Conservation (phyloP, 441 rosid species). For the Geranium incanum region DNA sequence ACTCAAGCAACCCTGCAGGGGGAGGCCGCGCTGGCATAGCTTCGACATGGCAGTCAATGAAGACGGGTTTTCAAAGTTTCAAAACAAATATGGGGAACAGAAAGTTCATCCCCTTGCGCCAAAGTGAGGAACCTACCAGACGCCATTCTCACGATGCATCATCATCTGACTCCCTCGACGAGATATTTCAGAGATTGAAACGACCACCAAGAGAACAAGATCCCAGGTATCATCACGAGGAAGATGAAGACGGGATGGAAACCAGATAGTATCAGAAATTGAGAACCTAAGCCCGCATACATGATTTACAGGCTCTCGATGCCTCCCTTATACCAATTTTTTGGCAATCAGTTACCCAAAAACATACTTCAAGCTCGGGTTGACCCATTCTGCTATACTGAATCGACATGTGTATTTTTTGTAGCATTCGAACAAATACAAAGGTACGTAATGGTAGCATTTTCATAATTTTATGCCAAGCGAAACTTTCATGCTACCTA, state of each 20-base stretch:
- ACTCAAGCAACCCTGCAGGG: not conserved
- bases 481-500: not conserved
- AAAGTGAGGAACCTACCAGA: constrained; percentile 39
- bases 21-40: constrained; percentile 9
- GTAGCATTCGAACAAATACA: not conserved
- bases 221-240: constrained; percentile 30
- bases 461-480: not conserved
- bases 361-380: not conserved
- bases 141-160: constrained; percentile 30
- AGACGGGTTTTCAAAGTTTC: constrained; percentile 71
- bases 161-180: constrained; percentile 63
- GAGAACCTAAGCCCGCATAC: not conserved
- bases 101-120: constrained; percentile 60
- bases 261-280: constrained; percentile 22
- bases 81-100: constrained; percentile 67
- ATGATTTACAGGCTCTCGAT: not conserved
- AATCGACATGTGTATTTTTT: not conserved
- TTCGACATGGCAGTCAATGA: constrained; percentile 77
- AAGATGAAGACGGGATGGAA: constrained; percentile 36
- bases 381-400: not conserved
- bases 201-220: constrained; percentile 39
- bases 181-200: constrained; percentile 84
- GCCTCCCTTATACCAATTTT: not conserved
- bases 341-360: not conserved
- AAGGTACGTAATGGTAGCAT: not conserved